Percentiles rank a stretch among this genome's conserved stretches.
phyloP scores from a whole-genome alignment of 2,329 filamentous ascomycete species.

The Dactylonectria macrodidyma region DNA sequence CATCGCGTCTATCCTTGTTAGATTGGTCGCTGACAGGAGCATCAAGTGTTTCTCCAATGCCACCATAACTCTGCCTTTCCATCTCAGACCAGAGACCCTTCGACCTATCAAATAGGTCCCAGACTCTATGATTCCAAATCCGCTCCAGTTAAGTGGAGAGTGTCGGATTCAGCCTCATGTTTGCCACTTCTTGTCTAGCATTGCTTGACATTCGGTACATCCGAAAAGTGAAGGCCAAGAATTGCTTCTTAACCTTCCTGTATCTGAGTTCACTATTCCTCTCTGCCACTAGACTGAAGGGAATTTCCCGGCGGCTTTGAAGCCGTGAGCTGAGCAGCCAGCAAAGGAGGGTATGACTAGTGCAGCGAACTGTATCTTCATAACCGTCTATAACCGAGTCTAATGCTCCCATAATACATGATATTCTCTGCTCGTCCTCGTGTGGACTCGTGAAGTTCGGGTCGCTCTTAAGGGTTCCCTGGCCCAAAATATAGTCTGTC shows the following conservation, averaged over 20 bases:
- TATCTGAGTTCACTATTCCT: slow-evolving; percentile 3
- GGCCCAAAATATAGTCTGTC: neutral
- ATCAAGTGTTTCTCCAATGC: neutral
- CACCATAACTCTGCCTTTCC: neutral
- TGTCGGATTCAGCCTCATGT: neutral
- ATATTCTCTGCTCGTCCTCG: slow-evolving; percentile 11
- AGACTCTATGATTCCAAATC: slow-evolving; percentile 1
- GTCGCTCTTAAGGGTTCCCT: neutral
- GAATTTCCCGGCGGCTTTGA: neutral
- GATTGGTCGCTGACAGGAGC: too few species aligned
- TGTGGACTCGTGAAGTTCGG: slow-evolving; percentile 1
- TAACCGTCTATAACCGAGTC: slow-evolving; percentile 9
- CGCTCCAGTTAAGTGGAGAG: neutral
- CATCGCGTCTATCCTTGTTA: too few species aligned
- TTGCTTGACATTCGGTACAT: neutral
- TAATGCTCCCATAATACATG: neutral
- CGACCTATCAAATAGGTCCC: neutral
- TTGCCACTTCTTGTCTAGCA: neutral
- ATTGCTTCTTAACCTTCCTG: neutral
- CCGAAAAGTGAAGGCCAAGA: neutral
- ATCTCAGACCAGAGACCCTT: neutral
- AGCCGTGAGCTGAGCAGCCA: slow-evolving; percentile 1
- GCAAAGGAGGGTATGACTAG: neutral
- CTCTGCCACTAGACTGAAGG: slow-evolving; percentile 7
- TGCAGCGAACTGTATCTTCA: slow-evolving; percentile 6